Evolutionary conservation across 2,329 filamentous ascomycete species (phyloP).

Genomic region (Clonostachys sp.): DNA sequence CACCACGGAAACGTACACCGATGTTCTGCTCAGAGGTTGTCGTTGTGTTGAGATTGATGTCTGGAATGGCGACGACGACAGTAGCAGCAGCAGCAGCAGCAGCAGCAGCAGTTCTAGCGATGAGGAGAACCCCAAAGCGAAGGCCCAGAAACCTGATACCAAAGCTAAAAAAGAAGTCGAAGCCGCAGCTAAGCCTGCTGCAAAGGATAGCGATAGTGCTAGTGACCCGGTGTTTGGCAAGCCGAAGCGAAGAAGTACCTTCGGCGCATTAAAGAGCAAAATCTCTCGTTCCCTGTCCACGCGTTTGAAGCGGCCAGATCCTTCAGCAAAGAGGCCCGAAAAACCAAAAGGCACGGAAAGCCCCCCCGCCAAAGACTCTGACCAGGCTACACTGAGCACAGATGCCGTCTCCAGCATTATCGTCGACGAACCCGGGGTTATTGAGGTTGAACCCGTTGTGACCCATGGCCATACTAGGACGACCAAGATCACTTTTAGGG

Average conservation of each 20-base stretch:
- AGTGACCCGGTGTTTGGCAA: not conserved
- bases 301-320: slow-evolving; percentile 42
- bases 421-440: not conserved
- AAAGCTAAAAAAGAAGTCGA: slow-evolving; percentile 49
- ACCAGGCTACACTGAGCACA: not conserved
- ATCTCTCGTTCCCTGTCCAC: slow-evolving; percentile 34
- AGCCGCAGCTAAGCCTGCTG: not conserved
- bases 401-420: not conserved
- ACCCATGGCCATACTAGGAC: slow-evolving; percentile 89
- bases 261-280: slow-evolving; percentile 45
- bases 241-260: not conserved
- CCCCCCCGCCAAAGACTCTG: not conserved
- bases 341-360: slow-evolving; percentile 8
- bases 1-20: slow-evolving; percentile 83
- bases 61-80: slow-evolving; percentile 79
- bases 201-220: slow-evolving; percentile 12
- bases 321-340: slow-evolving; percentile 35
- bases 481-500: slow-evolving; percentile 79
- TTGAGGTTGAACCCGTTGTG: slow-evolving; percentile 64
- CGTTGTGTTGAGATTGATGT: slow-evolving; percentile 93
- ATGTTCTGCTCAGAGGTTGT: slow-evolving; percentile 77
- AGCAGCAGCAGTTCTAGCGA: slow-evolving; percentile 41
- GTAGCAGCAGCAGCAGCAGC: slow-evolving; percentile 48
- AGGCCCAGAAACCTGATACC: slow-evolving; percentile 44
- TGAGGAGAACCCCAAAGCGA: slow-evolving; percentile 33